phyloP scores from a whole-genome alignment of 345 rosid species.

The Citrus reticulata region DNA sequence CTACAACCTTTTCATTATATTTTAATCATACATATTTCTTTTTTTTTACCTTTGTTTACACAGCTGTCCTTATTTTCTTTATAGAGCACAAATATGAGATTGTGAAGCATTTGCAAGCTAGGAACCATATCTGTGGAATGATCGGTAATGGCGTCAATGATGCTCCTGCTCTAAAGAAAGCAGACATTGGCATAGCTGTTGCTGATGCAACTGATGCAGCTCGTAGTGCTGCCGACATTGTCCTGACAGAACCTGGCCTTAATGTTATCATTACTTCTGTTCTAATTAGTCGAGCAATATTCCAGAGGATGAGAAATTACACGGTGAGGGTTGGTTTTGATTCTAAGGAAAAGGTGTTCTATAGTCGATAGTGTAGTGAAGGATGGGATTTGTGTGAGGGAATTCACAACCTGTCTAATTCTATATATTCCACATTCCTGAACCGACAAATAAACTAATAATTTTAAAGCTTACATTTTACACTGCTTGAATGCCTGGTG shows the following conservation, averaged over 20 bases:
- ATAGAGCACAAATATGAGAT: constrained; percentile 71
- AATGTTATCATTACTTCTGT: constrained; percentile 66
- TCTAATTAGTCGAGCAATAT: constrained; percentile 54
- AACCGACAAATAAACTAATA: no score
- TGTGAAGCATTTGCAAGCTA: constrained; percentile 65
- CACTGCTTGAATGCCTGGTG: background rate
- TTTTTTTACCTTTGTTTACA: background rate
- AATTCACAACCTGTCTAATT: no score
- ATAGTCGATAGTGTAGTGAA: background rate
- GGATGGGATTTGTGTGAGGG: no score
- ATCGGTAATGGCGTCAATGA: constrained; percentile 64
- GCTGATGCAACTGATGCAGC: constrained; percentile 81
- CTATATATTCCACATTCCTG: no score
- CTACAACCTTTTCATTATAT: background rate
- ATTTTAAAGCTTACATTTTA: background rate
- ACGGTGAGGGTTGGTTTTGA: constrained; percentile 29
- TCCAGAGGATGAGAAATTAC: constrained; percentile 72
- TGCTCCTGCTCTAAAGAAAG: constrained; percentile 70
- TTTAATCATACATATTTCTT: background rate
- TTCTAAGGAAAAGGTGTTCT: no score
- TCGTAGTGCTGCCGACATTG: constrained; percentile 66
- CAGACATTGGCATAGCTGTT: constrained; percentile 68
- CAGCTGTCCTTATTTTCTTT: background rate
- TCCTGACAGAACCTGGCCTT: constrained; percentile 63
- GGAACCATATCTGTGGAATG: constrained; percentile 62